phyloP scores from a whole-genome alignment of 23 red algal species.

The Pyropia yezoensis region DNA sequence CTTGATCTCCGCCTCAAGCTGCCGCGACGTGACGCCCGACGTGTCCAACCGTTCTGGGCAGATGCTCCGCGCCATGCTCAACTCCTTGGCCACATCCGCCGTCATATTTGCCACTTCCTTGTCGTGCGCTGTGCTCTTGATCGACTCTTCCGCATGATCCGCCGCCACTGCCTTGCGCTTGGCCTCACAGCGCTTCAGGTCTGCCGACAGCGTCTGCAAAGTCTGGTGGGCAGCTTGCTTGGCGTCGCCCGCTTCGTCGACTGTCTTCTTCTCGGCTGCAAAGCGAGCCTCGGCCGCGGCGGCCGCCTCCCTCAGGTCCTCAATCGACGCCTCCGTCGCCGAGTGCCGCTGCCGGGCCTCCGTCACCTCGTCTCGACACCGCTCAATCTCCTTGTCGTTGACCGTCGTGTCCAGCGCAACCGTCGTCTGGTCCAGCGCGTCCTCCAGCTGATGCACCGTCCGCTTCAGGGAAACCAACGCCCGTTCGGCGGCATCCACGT shows the following conservation, averaged over 20 bases:
- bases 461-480: no score
- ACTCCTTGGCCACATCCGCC: constrained; percentile 9
- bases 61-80: constrained; percentile 5
- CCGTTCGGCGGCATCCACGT: no score
- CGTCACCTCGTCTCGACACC: neutral
- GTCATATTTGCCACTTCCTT: constrained; percentile 1
- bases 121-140: neutral
- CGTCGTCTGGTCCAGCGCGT: no score
- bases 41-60: constrained; percentile 29
- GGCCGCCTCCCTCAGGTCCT: constrained; percentile 1
- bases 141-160: neutral
- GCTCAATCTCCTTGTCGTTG: neutral
- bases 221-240: no score
- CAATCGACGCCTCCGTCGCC: constrained; percentile 1
- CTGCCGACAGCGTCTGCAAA: no score
- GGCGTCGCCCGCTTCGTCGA: no score
- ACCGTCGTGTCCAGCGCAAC: no score
- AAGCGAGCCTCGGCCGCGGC: constrained; percentile 1
- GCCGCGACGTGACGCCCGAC: constrained; percentile 11
- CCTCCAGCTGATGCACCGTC: no score
- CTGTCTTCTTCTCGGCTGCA: no score
- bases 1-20: constrained; percentile 31
- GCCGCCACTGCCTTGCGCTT: no score
- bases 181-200: no score
- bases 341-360: neutral